A percentile compares a stretch with the other conserved stretches of the same genome.
Conservation (phyloP, 2,329 filamentous ascomycete genomes). For the Colletotrichum acutatum region DNA sequence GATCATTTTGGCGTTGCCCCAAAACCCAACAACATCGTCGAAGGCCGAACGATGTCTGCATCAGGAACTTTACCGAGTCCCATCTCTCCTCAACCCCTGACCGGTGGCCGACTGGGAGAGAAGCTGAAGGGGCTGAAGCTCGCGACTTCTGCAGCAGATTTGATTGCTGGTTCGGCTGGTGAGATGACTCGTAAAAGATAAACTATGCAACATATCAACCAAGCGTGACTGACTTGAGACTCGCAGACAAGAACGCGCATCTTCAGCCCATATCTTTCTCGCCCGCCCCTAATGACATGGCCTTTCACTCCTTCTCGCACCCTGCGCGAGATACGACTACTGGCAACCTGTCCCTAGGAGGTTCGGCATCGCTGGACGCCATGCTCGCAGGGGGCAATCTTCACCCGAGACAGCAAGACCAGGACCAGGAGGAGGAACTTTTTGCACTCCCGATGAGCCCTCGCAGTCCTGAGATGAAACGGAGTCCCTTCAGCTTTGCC, state of each 20-base stretch:
- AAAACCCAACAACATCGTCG: slow-evolving; percentile 48
- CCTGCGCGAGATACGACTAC: slow-evolving; percentile 38
- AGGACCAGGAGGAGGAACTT: slow-evolving; percentile 79
- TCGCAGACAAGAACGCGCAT: slow-evolving; percentile 17
- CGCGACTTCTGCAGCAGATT: slow-evolving; percentile 76
- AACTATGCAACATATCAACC: neutral
- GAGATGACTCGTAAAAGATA: slow-evolving; percentile 41
- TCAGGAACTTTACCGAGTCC: slow-evolving; percentile 42
- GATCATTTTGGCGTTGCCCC: slow-evolving; percentile 75
- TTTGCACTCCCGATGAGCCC: slow-evolving; percentile 91
- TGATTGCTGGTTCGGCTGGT: slow-evolving; percentile 66
- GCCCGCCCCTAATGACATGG: slow-evolving; percentile 46
- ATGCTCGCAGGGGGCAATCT: slow-evolving; percentile 48
- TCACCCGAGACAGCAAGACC: slow-evolving; percentile 45
- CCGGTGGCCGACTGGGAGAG: slow-evolving; percentile 77
- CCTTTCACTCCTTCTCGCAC: slow-evolving; percentile 48
- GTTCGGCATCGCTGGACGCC: slow-evolving; percentile 51
- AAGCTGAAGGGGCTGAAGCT: slow-evolving; percentile 84
- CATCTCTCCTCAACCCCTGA: slow-evolving; percentile 71
- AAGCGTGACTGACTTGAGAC: neutral
- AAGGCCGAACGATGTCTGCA: slow-evolving; percentile 20
- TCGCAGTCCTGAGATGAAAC: slow-evolving; percentile 85
- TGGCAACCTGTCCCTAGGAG: slow-evolving; percentile 12
- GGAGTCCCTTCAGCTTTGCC: slow-evolving; percentile 78
- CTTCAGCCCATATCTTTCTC: slow-evolving; percentile 48